Conservation (phyloP, 331 rosid genomes). For the Saraca asoca region DNA sequence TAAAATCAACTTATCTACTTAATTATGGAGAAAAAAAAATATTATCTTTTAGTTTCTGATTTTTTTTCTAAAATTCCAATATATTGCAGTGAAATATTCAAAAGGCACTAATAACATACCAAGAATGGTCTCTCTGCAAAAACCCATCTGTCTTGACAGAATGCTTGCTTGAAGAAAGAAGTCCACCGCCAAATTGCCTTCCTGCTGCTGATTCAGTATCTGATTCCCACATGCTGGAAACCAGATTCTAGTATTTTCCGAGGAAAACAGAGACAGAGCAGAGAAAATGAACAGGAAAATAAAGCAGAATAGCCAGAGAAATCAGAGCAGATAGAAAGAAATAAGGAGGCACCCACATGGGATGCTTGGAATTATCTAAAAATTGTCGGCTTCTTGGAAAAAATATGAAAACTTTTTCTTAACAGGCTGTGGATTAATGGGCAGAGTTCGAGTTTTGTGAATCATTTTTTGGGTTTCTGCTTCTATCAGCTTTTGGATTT, state of each 20-base stretch:
- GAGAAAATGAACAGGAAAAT: conserved; percentile 13
- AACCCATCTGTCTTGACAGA: conserved; percentile 85
- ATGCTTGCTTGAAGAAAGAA: conserved; percentile 61
- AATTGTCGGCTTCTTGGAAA: conserved; percentile 60
- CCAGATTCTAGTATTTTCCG: conserved; percentile 30
- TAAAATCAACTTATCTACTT: no score
- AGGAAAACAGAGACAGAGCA: conserved; percentile 35
- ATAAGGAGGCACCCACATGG: conserved; percentile 64
- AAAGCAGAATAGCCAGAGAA: conserved; percentile 31
- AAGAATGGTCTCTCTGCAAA: conserved; percentile 75
- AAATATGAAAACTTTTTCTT: conserved; percentile 35
- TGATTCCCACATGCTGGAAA: conserved; percentile 92
- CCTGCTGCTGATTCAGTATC: conserved; percentile 64
- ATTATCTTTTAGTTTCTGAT: neutral
- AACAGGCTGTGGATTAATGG: conserved; percentile 93
- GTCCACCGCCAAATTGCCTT: conserved; percentile 66
- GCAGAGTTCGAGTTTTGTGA: conserved; percentile 47
- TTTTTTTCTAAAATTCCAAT: conserved; percentile 12
- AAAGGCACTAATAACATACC: conserved; percentile 51
- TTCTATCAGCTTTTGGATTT: conserved; percentile 31
- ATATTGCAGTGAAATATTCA: neutral
- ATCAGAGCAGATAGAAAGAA: conserved; percentile 26
- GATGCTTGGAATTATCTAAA: conserved; percentile 64
- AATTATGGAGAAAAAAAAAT: no score
- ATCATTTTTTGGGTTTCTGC: conserved; percentile 44